Conservation (phyloP, 1,284 basidiomycete genomes). For the Ustilago trichophora region DNA sequence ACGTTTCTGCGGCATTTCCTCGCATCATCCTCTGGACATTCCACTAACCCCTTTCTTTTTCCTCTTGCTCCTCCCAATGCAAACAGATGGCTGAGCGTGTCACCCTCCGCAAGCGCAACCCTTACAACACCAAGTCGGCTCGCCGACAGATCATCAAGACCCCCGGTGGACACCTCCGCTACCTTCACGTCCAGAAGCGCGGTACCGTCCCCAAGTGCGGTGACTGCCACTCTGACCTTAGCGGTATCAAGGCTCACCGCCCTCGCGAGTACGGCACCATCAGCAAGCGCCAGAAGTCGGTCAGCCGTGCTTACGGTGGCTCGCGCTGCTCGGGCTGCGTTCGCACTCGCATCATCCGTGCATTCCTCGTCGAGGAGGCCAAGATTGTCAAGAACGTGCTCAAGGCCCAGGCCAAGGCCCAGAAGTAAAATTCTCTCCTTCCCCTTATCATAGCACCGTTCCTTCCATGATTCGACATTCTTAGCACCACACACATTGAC, state of each 20-base stretch:
- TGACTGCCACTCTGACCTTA: slow-evolving; percentile 63
- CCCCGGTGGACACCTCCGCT: slow-evolving; percentile 89
- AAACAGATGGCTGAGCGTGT: slow-evolving; percentile 92
- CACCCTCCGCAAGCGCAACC: slow-evolving; percentile 96
- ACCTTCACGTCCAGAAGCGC: slow-evolving; percentile 89
- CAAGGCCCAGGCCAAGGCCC: slow-evolving; percentile 76
- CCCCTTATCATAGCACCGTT: too few relatives aligned
- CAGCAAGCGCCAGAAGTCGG: slow-evolving; percentile 64
- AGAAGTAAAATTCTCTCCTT: slow-evolving; percentile 20
- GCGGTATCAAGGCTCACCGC: slow-evolving; percentile 63
- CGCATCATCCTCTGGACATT: neutral
- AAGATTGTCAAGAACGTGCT: slow-evolving; percentile 99
- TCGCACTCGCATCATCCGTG: slow-evolving; percentile 79
- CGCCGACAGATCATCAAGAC: slow-evolving; percentile 96
- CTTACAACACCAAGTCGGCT: slow-evolving; percentile 99
- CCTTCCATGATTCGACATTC: too few relatives aligned
- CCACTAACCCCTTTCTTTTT: neutral
- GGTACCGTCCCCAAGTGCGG: slow-evolving; percentile 87
- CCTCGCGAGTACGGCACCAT: slow-evolving; percentile 63
- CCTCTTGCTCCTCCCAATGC: neutral
- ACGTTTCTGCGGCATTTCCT: too few relatives aligned
- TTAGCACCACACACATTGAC: too few relatives aligned
- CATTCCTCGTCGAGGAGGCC: slow-evolving; percentile 98
- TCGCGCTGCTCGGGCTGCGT: slow-evolving; percentile 64
- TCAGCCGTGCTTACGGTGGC: slow-evolving; percentile 65